A percentile compares a stretch with the other conserved stretches of the same genome.
Conservation (phyloP, 2,329 filamentous ascomycete genomes). For the Calonectria hawksworthii region DNA sequence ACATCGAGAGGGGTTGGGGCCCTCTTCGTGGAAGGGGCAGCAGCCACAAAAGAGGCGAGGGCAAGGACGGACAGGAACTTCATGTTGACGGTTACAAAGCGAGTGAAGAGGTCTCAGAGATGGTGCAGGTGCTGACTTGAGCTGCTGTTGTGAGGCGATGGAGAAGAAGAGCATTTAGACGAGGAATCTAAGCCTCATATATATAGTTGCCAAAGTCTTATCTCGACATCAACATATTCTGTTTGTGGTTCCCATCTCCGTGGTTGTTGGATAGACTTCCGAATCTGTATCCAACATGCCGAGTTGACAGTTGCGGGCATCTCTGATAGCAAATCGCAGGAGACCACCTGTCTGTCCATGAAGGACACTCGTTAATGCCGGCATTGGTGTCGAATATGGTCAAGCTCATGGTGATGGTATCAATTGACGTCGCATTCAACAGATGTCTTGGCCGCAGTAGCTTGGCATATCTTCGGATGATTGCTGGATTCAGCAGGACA, state of each 20-base stretch:
- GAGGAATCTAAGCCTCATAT: not conserved
- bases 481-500: not conserved
- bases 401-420: not conserved
- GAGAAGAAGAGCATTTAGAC: not conserved
- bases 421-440: not conserved
- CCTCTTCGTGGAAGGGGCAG: slow-evolving; percentile 37
- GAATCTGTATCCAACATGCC: not conserved
- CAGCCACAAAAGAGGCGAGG: slow-evolving; percentile 42
- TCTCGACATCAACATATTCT: not conserved
- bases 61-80: slow-evolving; percentile 45
- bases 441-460: not conserved
- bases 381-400: not conserved
- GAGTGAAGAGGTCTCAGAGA: not conserved
- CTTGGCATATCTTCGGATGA: not conserved
- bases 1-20: slow-evolving; percentile 59
- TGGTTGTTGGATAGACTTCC: not conserved
- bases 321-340: not conserved
- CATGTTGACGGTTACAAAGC: slow-evolving; percentile 31
- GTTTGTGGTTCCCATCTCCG: not conserved
- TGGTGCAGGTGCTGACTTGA: not conserved
- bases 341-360: not conserved
- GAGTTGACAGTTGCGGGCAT: not conserved
- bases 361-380: not conserved
- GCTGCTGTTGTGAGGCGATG: not conserved
- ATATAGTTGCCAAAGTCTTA: not conserved